A percentile compares a stretch with the other conserved stretches of the same genome.
Evolutionary conservation across 768 basidiomycete genomes (phyloP).

Genomic region (Termitomyces sp.): DNA sequence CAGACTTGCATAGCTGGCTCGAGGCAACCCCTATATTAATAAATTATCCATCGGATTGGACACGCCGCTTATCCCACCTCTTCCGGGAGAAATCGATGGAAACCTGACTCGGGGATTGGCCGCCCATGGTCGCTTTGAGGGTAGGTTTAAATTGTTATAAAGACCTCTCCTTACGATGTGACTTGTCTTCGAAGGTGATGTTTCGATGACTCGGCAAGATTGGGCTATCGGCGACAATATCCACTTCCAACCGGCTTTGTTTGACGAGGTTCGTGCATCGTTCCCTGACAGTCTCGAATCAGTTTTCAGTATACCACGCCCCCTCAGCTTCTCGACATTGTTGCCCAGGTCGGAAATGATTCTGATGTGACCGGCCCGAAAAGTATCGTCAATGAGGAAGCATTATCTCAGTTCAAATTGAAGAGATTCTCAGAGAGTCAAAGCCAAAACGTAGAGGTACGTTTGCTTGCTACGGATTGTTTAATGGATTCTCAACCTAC

Average conservation of each 20-base stretch:
- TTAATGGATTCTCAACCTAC: not conserved
- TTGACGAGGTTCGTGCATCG: not conserved
- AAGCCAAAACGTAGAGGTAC: constrained; percentile 1
- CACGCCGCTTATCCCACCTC: constrained; percentile 6
- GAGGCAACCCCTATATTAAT: constrained; percentile 11
- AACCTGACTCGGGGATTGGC: constrained; percentile 10
- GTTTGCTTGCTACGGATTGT: no score
- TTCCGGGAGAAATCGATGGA: constrained; percentile 13
- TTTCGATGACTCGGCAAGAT: constrained; percentile 15
- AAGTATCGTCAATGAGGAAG: constrained; percentile 7
- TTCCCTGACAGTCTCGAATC: not conserved
- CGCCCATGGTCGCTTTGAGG: constrained; percentile 13
- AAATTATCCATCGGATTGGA: constrained; percentile 13
- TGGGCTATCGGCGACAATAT: constrained; percentile 12
- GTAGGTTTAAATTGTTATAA: not conserved
- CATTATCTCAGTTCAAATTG: constrained; percentile 7
- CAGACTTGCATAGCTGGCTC: not conserved
- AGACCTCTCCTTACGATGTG: not conserved
- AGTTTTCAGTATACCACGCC: not conserved
- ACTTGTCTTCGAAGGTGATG: constrained; percentile 6
- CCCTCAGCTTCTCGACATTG: constrained; percentile 3
- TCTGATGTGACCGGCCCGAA: constrained; percentile 9
- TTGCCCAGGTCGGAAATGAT: constrained; percentile 9
- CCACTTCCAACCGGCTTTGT: constrained; percentile 4
- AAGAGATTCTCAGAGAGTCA: constrained; percentile 9